Conservation (phyloP, 2,329 filamentous ascomycete genomes). For the Claviceps africana region DNA sequence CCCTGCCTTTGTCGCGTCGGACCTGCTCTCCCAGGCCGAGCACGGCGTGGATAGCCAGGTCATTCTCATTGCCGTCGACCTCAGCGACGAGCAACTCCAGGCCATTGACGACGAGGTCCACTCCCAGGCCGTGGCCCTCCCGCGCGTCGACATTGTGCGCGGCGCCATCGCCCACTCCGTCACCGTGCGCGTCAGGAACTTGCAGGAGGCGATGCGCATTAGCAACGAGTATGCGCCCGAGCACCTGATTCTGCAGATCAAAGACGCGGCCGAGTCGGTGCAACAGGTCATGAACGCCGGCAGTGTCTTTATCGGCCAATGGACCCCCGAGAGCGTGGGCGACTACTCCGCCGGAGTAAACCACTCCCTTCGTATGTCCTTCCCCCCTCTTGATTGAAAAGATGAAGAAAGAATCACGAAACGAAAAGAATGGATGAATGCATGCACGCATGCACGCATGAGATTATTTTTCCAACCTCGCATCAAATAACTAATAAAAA, state of each 20-base stretch:
- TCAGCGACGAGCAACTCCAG: conserved; percentile 55
- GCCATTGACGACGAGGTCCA: conserved; percentile 90
- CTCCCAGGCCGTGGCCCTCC: conserved; percentile 70
- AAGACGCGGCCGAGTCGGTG: conserved; percentile 59
- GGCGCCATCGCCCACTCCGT: conserved; percentile 85
- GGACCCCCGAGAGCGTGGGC: conserved; percentile 95
- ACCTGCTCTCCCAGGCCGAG: conserved; percentile 89
- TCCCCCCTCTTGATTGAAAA: neutral
- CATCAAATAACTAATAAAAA: neutral
- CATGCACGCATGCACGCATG: too few relatives aligned
- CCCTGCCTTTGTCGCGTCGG: conserved; percentile 88
- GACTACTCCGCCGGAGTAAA: conserved; percentile 98
- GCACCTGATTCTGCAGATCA: conserved; percentile 84
- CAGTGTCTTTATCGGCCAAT: conserved; percentile 87
- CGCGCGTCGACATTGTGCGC: conserved; percentile 82
- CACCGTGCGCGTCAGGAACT: conserved; percentile 59
- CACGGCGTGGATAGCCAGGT: conserved; percentile 96
- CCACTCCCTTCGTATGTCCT: conserved; percentile 77
- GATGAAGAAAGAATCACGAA: neutral
- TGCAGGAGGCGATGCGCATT: conserved; percentile 61
- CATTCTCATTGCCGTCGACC: conserved; percentile 71
- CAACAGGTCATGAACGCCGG: conserved; percentile 82
- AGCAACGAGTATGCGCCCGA: conserved; percentile 95
- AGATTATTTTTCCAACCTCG: neutral
- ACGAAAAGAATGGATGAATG: neutral